Base-by-base conservation (phyloP, 2,329 filamentous ascomycete species). In the Fusarium lateritium region DNA sequence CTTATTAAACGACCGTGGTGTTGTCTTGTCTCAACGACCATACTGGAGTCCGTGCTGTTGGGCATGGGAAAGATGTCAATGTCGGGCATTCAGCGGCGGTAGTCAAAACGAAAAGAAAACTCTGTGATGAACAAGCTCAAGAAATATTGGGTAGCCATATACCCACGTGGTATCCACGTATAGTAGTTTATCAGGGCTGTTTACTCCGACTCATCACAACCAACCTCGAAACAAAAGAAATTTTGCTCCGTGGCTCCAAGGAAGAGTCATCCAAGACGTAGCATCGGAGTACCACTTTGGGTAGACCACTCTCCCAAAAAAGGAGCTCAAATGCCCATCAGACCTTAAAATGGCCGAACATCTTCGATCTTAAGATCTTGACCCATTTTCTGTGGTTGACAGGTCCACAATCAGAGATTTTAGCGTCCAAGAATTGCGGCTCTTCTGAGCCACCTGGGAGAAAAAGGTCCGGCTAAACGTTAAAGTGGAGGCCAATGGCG, bases 401-500 rank as follows among this genome's bases (percentile, higher is more conserved):
- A 44, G 55, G 39, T 39, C 63, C 63, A 60, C 44, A n/a, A 6
- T 38, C 26, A 56, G n/a, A 56, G 40, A 42, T 42, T 49, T 62
- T 51, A 26, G 24, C 8, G 38, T n/a, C 7, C n/a, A 22, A 21
- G 31, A 43, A 40, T 26, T 49, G 49, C 17, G 46, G 43, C 34
- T 55, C 39, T 24, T 1, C 17, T 24, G 40, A 46, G 55, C 52
- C 53, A 56, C 11, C 9, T 24, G 21, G 63, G 63, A 66, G 63
- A 50, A 28, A 66, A 66, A 66, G 44, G 49, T 66, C 63, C 63
- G 63, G 62, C 15, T 49, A 40, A 47, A 14, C 19, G 36, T 49
- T 39, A 19, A 19, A 28, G 58, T 63, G 58, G 58, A 63, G 50
- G 50, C 36, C 6, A 7, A 13, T n/a, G 10, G 17, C 26, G 19